These are phyloP conservation scores for Metschnikowia matae DNA, from an alignment of 805 yeast species.

Conservation along the genomic window DNA sequence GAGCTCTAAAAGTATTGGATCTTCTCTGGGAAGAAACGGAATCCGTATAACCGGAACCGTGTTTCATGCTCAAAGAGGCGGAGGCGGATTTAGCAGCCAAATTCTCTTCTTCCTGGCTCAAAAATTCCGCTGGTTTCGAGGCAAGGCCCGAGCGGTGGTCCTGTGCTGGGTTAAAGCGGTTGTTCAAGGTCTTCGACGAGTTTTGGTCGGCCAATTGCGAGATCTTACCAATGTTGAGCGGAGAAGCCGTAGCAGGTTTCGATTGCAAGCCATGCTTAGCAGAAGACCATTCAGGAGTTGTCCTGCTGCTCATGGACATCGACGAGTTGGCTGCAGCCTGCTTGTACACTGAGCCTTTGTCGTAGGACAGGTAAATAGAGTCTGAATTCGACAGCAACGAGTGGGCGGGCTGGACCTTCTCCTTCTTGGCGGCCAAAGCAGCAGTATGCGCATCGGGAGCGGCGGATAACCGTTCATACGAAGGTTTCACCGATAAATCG, in stretches of 20 bases:
- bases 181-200: conserved; percentile 36
- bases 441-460: conserved; percentile 64
- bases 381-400: conserved; percentile 18
- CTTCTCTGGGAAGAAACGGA: conserved; percentile 26
- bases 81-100: conserved; percentile 57
- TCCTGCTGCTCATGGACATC: conserved; percentile 42
- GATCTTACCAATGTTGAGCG: conserved; percentile 34
- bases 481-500: conserved; percentile 57
- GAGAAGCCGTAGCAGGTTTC: conserved; percentile 18
- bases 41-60: conserved; percentile 27
- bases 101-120: conserved; percentile 38
- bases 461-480: conserved; percentile 52
- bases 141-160: conserved; percentile 39
- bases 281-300: conserved; percentile 36
- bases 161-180: conserved; percentile 40
- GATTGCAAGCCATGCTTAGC: conserved; percentile 34
- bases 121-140: conserved; percentile 26
- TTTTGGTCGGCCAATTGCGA: conserved; percentile 34
- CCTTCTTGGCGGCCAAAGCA: conserved; percentile 44
- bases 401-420: conserved; percentile 20
- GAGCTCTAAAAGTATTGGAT: conserved; percentile 35
- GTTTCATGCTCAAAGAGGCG: conserved; percentile 50
- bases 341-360: conserved; percentile 27
- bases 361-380: conserved; percentile 29
- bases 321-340: conserved; percentile 40